These are phyloP conservation scores for Neofusicoccum sp. DNA, from an alignment of 2,329 filamentous ascomycete genomes.

Conservation along the genomic window DNA sequence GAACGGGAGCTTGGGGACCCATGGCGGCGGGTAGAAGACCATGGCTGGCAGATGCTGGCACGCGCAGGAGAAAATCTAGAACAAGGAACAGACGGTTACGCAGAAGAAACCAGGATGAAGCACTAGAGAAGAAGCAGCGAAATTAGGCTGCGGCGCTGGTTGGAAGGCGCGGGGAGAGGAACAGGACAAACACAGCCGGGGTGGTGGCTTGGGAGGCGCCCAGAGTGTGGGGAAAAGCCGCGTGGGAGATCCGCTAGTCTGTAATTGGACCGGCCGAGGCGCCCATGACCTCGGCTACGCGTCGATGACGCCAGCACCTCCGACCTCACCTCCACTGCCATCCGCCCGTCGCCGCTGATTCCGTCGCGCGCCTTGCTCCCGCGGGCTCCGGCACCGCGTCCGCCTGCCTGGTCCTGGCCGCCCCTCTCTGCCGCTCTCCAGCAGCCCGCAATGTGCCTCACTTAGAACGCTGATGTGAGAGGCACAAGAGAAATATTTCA, in stretches of 20 bases:
- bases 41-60: conserved; percentile 27
- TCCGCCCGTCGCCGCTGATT: neutral
- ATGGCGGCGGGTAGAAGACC: conserved; percentile 60
- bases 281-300: conserved; percentile 1
- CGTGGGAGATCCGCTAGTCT: neutral
- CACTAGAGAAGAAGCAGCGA: neutral
- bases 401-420: too few species aligned
- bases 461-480: too few species aligned
- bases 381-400: neutral
- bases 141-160: neutral
- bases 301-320: neutral
- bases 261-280: neutral
- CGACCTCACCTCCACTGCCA: neutral
- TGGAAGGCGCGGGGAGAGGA: neutral
- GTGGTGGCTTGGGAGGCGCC: neutral
- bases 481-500: too few species aligned
- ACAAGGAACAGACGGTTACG: neutral
- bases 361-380: neutral
- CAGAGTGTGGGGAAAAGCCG: conserved; percentile 9
- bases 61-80: neutral
- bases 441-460: too few species aligned
- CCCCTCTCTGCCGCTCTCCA: too few species aligned
- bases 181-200: neutral
- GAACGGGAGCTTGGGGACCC: conserved; percentile 60
- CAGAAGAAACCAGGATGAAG: neutral